Evolutionary conservation across 2,329 filamentous ascomycete species (phyloP).

Genomic region (Talaromyces sp.): DNA sequence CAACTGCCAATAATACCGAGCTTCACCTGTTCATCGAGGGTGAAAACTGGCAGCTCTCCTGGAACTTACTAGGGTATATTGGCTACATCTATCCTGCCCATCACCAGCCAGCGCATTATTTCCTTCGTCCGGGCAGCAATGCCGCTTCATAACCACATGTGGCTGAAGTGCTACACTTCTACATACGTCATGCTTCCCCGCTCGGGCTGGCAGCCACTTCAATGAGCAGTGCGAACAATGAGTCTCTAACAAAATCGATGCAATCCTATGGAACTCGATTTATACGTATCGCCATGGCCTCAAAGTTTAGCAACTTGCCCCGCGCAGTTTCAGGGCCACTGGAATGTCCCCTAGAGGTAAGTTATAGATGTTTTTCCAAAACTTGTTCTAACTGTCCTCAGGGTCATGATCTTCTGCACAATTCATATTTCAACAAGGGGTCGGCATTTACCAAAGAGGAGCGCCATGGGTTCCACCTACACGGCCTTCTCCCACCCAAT

Average conservation of each 20-base stretch:
- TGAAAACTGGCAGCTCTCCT: background rate
- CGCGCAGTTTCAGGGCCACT: conserved; percentile 25
- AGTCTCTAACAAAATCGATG: too few relatives aligned
- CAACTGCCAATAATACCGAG: background rate
- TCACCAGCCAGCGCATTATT: background rate
- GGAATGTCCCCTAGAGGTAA: conserved; percentile 26
- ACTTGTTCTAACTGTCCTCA: conserved; percentile 1
- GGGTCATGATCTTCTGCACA: conserved; percentile 57
- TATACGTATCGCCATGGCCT: conserved; percentile 4
- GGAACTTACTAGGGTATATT: background rate
- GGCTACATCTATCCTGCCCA: background rate
- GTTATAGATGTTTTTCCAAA: background rate
- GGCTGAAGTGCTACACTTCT: background rate
- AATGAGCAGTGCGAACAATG: background rate
- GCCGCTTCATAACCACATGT: background rate
- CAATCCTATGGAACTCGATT: background rate
- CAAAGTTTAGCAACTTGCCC: conserved; percentile 28
- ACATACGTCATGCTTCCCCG: background rate
- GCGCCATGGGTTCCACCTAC: conserved; percentile 63
- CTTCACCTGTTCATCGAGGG: background rate
- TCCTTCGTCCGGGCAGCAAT: background rate
- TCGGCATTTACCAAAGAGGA: conserved; percentile 70
- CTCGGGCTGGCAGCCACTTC: background rate
- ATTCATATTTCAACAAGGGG: conserved; percentile 75
- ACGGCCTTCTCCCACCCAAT: conserved; percentile 67